Evolutionary conservation across 169 alveolate genomes (phyloP).

Genomic region (Theileria sp.): DNA sequence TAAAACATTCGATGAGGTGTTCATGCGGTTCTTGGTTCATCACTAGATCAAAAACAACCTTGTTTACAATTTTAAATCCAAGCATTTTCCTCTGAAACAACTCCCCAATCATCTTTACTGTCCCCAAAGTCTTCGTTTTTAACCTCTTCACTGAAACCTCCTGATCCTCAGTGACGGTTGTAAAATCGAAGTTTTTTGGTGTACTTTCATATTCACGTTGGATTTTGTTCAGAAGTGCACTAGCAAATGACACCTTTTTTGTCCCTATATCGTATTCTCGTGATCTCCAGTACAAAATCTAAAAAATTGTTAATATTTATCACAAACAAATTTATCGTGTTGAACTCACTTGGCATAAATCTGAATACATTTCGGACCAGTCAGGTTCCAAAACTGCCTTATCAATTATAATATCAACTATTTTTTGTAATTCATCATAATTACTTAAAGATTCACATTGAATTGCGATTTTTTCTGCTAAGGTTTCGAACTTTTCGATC

Average conservation of each 20-base stretch:
- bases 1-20: constrained; percentile 85
- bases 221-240: constrained; percentile 71
- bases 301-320: not conserved
- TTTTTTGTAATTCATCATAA: constrained; percentile 75
- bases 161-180: constrained; percentile 54
- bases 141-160: constrained; percentile 65
- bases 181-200: constrained; percentile 72
- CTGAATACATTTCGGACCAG: constrained; percentile 91
- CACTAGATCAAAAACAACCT: constrained; percentile 85
- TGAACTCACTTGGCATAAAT: constrained; percentile 79
- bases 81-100: constrained; percentile 84
- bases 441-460: constrained; percentile 73
- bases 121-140: constrained; percentile 85
- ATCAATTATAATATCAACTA: constrained; percentile 76
- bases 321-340: not conserved
- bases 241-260: constrained; percentile 72
- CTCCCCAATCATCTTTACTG: constrained; percentile 87
- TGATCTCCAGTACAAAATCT: constrained; percentile 78
- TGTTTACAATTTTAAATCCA: constrained; percentile 82
- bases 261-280: constrained; percentile 72
- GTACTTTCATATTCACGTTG: constrained; percentile 74
- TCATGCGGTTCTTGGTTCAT: constrained; percentile 87
- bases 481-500: constrained; percentile 84
- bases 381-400: constrained; percentile 89
- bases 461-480: constrained; percentile 85